phyloP scores from a whole-genome alignment of 228 moss, liverwort and hornwort genomes.

The Sphagnum magellanicum region DNA sequence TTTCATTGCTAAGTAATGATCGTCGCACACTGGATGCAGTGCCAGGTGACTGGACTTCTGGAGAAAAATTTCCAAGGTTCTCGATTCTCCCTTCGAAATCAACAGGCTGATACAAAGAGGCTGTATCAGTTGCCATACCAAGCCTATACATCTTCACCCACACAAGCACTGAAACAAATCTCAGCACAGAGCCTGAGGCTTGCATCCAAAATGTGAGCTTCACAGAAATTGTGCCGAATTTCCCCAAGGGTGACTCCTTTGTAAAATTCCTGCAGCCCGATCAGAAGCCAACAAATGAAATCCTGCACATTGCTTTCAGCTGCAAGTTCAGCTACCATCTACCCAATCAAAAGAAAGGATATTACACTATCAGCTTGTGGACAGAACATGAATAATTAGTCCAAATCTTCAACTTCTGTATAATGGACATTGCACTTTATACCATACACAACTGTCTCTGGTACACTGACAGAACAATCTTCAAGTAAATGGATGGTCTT shows the following conservation, averaged over 20 bases:
- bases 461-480: neutral
- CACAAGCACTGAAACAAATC: slow-evolving; percentile 69
- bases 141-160: slow-evolving; percentile 94
- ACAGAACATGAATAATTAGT: too few species aligned
- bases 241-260: slow-evolving; percentile 22
- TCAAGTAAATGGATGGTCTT: neutral
- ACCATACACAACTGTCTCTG: neutral
- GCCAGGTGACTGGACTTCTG: slow-evolving; percentile 26
- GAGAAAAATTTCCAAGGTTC: slow-evolving; percentile 26
- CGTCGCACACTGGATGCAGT: slow-evolving; percentile 17
- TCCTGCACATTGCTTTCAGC: too few species aligned
- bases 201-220: slow-evolving; percentile 89
- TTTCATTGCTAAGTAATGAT: slow-evolving; percentile 38
- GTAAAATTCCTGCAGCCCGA: slow-evolving; percentile 31
- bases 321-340: neutral
- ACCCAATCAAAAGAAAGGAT: neutral
- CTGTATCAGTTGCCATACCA: slow-evolving; percentile 43
- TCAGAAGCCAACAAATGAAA: too few species aligned
- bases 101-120: slow-evolving; percentile 40
- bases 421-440: neutral
- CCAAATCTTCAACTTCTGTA: too few species aligned
- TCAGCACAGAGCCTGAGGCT: slow-evolving; percentile 53
- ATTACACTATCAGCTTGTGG: neutral
- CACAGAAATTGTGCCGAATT: slow-evolving; percentile 62
- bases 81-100: slow-evolving; percentile 63